Evolutionary conservation across 2,329 filamentous ascomycete species (phyloP).

Genomic region (Pyricularia grisea): DNA sequence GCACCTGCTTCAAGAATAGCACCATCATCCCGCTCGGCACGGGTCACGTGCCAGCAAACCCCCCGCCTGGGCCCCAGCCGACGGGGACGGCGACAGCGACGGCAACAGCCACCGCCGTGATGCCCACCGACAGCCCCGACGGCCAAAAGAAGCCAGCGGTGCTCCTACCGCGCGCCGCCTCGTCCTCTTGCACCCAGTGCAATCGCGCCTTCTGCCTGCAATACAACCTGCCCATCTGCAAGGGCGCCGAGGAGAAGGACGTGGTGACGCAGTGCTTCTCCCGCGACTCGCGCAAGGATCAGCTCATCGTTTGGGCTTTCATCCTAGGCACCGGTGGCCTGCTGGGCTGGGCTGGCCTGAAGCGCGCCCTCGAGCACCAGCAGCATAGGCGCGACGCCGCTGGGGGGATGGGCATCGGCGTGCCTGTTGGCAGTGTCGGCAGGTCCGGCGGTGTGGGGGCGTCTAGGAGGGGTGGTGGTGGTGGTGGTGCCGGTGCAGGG

Average conservation of each 20-base stretch:
- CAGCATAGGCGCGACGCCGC: constrained; percentile 14
- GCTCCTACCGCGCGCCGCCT: constrained; percentile 20
- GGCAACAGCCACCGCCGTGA: not conserved
- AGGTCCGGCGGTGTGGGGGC: not conserved
- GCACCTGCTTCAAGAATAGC: constrained; percentile 61
- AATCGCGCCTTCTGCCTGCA: constrained; percentile 58
- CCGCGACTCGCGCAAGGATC: constrained; percentile 57
- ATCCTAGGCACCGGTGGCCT: constrained; percentile 48
- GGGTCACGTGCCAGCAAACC: constrained; percentile 21
- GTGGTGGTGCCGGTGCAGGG: not conserved
- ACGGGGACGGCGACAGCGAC: constrained; percentile 1
- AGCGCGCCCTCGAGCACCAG: constrained; percentile 34
- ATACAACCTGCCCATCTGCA: constrained; percentile 51
- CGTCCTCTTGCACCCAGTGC: constrained; percentile 48
- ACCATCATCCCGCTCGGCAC: constrained; percentile 55
- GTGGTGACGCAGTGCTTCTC: constrained; percentile 56
- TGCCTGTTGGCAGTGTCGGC: constrained; percentile 5
- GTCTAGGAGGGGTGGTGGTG: not conserved
- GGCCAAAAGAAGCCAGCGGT: not conserved
- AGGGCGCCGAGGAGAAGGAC: constrained; percentile 50
- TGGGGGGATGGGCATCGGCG: not conserved
- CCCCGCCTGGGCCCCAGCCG: constrained; percentile 14
- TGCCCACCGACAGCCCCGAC: constrained; percentile 1
- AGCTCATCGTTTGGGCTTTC: constrained; percentile 57
- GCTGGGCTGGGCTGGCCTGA: constrained; percentile 49